phyloP scores from a whole-genome alignment of 805 yeast genomes.

The Candida sithepensis region DNA sequence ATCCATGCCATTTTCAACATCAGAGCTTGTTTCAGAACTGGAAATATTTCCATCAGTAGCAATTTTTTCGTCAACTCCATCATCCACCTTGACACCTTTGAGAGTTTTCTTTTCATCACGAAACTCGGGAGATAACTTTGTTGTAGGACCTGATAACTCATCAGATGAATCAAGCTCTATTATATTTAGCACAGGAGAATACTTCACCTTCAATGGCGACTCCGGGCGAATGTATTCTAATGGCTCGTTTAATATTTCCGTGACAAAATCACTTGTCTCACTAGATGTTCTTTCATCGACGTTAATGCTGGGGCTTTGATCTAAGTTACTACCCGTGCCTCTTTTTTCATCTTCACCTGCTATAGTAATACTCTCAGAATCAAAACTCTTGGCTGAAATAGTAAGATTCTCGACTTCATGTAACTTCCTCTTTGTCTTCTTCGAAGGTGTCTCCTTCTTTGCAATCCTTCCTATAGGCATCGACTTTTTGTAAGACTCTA shows the following conservation, averaged over 20 bases:
- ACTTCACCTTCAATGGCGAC: neutral
- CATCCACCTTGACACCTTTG: constrained; percentile 15
- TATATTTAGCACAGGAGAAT: neutral
- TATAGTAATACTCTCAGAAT: neutral
- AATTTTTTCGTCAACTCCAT: constrained; percentile 24
- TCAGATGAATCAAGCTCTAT: neutral
- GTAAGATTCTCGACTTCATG: neutral
- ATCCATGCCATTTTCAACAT: constrained; percentile 12
- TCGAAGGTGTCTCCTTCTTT: constrained; percentile 2
- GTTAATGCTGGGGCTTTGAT: neutral
- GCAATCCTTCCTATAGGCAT: constrained; percentile 17
- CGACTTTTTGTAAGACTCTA: constrained; percentile 16
- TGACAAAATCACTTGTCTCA: neutral
- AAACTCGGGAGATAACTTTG: constrained; percentile 14
- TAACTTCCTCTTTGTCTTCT: constrained; percentile 1
- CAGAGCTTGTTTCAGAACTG: no score
- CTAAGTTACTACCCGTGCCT: neutral
- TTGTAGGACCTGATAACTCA: constrained; percentile 21
- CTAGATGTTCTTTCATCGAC: neutral
- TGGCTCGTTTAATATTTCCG: neutral
- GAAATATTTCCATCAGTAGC: constrained; percentile 13
- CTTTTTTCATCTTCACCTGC: neutral
- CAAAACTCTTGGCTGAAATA: neutral
- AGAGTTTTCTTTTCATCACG: constrained; percentile 21
- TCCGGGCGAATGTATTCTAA: neutral